Evolutionary conservation across 164 flowering plant species (phyloP), one percentile per base, ranked within the genome.

Genomic region (Liquidambar formosana): DNA sequence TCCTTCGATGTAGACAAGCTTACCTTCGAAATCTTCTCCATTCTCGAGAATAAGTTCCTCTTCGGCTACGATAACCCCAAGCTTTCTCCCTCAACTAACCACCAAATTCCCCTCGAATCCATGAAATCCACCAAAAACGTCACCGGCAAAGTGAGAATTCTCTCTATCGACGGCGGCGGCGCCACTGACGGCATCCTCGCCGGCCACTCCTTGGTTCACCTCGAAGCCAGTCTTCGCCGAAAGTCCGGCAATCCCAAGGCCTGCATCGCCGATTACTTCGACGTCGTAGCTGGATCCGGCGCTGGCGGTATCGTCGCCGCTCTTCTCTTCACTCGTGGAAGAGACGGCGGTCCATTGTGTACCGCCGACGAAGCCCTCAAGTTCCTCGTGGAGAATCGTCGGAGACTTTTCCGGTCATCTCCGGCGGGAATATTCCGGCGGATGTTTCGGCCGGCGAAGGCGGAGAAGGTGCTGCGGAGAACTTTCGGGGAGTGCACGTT

Each of bases 271-370:
- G 87, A 85, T 57, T 89, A 63, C 73, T 85, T 89, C 58, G 93
- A 89, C 73, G 81, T 86, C 1, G 93, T 67, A 0, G 86, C 91
- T 0, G 93, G 93, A 14, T 75, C 90, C 16, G 93, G 93, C 8
- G 48, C 76, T 3, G 93, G 93, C 0, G 93, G 91, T 1, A 61
- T 89, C 8, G 77, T 89, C 33, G 89, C 84, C 1, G 82, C 91
- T 2, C 65, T 89, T 3, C 81, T 89, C 8, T 87, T 89, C 71
- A 83, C 91, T 5, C 66, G 77, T 6, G 86, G 82, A 5, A 67
- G 63, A n/a, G 76, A 84, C 33, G 82, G 80, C 23, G 64, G 76
- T 0, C 86, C 89, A 1, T 22, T 85, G 47, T 75, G 76, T 56
- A 64, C 79, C 3, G 93, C 91, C 1, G 68, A 72, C 2, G 83